Base-by-base conservation (phyloP, 2,329 filamentous ascomycete genomes). In the Zymoseptoria pseudotritici region DNA sequence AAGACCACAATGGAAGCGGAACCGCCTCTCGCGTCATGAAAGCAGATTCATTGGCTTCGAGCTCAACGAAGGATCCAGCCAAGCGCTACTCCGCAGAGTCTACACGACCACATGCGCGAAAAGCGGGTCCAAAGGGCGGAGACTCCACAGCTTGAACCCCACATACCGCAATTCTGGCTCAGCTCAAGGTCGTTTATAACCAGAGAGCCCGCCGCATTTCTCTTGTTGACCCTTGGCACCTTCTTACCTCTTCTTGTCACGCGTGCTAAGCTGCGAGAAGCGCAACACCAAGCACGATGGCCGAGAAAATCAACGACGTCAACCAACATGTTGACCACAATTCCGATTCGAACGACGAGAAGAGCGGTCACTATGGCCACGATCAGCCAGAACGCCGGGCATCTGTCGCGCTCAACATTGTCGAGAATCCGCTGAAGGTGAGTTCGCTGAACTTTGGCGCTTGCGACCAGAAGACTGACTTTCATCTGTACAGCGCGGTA, bases 381-480 rank as follows among this genome's bases (percentile, higher is more conserved):
- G 20, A 50, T 58, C 29, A 42, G 24, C 22, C 51, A 11, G 65
- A 65, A 53, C 75, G 76, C 36, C 76, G 75, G 54, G 63, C 67
- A 13, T 78, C 77, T 2, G 70, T 77, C 19, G 78, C 76, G 5
- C 63, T 79, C 59, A 80, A 80, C 65, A 73, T 80, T 55, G 74
- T 80, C 59, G 69, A 77, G 66, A 80, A 80, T 58, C 78, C 78
- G 26, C 65, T 80, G 56, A 75, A 72, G 70, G 78, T 79, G 63
- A 69, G 73, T 58, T 53, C 46, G 19, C 50, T 31, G 53, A 10
- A 29, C 24, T 21, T 24, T 50, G 52, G 52, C 60, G 9, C 46
- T 19, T 52, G 64, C 66, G 61, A 68, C 55, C 50, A 13, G 29
- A 5, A 36, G 54, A 50, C 29, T 53, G 52, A 29, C 52, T 31